Evolutionary conservation across 208 protist genomes (phyloP).

Genomic region (Herpetomonas tarakana): DNA sequence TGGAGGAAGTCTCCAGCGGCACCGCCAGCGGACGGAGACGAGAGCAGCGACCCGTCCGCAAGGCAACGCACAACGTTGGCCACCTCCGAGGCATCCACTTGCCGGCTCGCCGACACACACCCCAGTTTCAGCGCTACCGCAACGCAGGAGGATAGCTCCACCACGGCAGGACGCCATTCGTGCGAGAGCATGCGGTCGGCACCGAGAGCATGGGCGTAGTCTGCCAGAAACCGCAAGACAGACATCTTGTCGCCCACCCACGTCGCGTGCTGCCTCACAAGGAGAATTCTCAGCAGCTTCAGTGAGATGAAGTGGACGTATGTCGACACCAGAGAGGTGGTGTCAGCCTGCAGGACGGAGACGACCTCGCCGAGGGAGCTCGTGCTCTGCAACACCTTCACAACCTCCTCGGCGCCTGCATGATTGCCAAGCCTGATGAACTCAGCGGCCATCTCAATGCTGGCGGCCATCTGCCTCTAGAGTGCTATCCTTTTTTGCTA

Average conservation of each 20-base stretch:
- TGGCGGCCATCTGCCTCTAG: constrained; percentile 32
- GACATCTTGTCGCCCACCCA: constrained; percentile 17
- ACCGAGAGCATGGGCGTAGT: constrained; percentile 26
- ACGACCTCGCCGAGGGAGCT: constrained; percentile 32
- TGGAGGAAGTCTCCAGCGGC: constrained; percentile 11
- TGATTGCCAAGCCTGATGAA: constrained; percentile 62
- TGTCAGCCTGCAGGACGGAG: constrained; percentile 14
- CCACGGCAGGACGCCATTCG: constrained; percentile 58
- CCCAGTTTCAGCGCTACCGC: constrained; percentile 72
- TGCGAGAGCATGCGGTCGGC: constrained; percentile 17
- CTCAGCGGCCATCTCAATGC: constrained; percentile 39
- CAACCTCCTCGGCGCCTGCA: constrained; percentile 30
- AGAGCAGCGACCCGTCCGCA: constrained; percentile 10
- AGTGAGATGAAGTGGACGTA: constrained; percentile 72
- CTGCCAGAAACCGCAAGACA: constrained; percentile 37
- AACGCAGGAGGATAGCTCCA: constrained; percentile 43
- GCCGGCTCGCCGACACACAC: constrained; percentile 23
- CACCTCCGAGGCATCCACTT: constrained; percentile 12
- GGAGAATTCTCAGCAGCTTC: constrained; percentile 49
- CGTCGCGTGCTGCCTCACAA: constrained; percentile 28
- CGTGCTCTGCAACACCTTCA: constrained; percentile 36
- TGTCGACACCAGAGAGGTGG: constrained; percentile 11
- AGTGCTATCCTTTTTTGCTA: neutral
- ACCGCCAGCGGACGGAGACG: constrained; percentile 10
- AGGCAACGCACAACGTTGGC: constrained; percentile 13